A percentile compares a stretch with the other conserved stretches of the same genome.
Evolutionary conservation across 495 filamentous ascomycete genomes (phyloP).

Genomic region (Lineolata rhizophorae): DNA sequence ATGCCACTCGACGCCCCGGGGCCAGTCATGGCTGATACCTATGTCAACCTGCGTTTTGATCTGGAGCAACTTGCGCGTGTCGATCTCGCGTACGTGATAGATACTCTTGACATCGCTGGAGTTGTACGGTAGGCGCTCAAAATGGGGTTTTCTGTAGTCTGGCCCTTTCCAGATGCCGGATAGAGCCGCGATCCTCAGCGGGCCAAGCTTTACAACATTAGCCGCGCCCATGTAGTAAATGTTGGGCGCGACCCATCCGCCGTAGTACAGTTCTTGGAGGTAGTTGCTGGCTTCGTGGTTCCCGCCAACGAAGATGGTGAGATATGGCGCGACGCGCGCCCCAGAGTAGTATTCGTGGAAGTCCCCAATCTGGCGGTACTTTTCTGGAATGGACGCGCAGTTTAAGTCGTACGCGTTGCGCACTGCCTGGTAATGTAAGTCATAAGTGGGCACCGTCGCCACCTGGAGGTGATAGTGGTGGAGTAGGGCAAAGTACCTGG

Average conservation of each 20-base stretch:
- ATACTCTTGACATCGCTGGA: constrained; percentile 46
- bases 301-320: constrained; percentile 80
- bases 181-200: constrained; percentile 70
- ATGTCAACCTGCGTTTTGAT: constrained; percentile 66
- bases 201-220: constrained; percentile 62
- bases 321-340: constrained; percentile 47
- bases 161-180: constrained; percentile 84
- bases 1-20: constrained; percentile 48
- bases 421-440: constrained; percentile 34
- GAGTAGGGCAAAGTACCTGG: constrained; percentile 30
- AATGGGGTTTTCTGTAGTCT: constrained; percentile 60
- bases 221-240: constrained; percentile 93
- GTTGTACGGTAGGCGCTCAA: constrained; percentile 73
- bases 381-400: constrained; percentile 64
- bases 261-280: constrained; percentile 79
- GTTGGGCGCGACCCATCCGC: constrained; percentile 89
- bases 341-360: constrained; percentile 90
- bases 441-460: no score
- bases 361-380: constrained; percentile 67
- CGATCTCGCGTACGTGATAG: constrained; percentile 80
- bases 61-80: constrained; percentile 75
- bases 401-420: constrained; percentile 74
- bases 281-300: constrained; percentile 87
- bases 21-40: constrained; percentile 92
- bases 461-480: neutral